A percentile compares a stretch with the other conserved stretches of the same genome.
Evolutionary conservation across 306 rosid species (phyloP).

Genomic region (Trifolium dubium): DNA sequence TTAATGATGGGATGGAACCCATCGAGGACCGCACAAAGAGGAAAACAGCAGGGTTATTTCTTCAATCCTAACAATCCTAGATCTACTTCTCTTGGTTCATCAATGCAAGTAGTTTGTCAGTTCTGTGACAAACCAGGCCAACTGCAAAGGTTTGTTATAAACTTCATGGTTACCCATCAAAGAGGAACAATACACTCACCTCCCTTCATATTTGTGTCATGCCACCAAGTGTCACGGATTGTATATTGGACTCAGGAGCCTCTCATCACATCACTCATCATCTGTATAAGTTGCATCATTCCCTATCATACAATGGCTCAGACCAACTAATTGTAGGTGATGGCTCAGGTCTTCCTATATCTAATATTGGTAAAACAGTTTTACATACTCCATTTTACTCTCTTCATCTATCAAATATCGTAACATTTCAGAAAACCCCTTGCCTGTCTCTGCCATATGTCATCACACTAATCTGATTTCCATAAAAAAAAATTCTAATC

Average conservation of each 20-base stretch:
- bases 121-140: background rate
- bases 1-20: background rate
- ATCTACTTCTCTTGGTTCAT: background rate
- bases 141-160: background rate
- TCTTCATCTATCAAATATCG: background rate
- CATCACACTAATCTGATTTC: no score
- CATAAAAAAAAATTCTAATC: background rate
- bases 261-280: background rate
- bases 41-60: background rate
- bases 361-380: background rate
- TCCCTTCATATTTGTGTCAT: background rate
- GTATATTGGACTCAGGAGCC: background rate
- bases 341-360: background rate
- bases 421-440: background rate
- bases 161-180: background rate
- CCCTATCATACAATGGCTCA: background rate
- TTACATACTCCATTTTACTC: background rate
- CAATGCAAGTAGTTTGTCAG: background rate
- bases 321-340: background rate
- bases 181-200: background rate
- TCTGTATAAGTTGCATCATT: background rate
- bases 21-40: background rate
- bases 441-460: background rate
- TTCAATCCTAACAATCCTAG: background rate
- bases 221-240: background rate